Conservation (phyloP, 495 filamentous ascomycete species). For the Cladorrhinum samala region DNA sequence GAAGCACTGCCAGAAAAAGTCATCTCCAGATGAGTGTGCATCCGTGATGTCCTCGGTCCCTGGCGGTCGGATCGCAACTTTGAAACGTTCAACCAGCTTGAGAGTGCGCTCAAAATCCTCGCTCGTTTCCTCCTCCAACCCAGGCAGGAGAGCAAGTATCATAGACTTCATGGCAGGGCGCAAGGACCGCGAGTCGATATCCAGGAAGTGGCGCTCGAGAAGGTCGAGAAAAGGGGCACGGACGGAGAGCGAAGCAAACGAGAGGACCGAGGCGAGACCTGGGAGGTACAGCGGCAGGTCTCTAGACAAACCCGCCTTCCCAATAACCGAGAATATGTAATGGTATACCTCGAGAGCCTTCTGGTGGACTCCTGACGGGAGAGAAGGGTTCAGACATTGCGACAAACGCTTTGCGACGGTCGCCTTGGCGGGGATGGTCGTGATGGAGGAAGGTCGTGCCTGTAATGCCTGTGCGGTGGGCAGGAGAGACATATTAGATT, state of each 20-base stretch:
- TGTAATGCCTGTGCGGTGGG: constrained; percentile 85
- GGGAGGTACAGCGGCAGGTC: constrained; percentile 87
- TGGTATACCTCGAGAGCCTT: constrained; percentile 92
- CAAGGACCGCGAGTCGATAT: constrained; percentile 60
- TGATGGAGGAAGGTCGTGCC: constrained; percentile 64
- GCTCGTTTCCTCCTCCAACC: constrained; percentile 89
- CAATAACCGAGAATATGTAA: constrained; percentile 76
- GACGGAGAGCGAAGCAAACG: constrained; percentile 87
- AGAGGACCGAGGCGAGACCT: constrained; percentile 78
- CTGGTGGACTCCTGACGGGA: constrained; percentile 97
- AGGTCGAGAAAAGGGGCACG: constrained; percentile 77
- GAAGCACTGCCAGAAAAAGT: constrained; percentile 98
- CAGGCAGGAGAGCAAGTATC: constrained; percentile 78
- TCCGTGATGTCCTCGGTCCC: constrained; percentile 42
- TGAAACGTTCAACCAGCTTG: constrained; percentile 70
- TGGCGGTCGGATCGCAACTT: constrained; percentile 53
- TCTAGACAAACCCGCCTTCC: constrained; percentile 64
- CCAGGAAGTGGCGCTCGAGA: constrained; percentile 72
- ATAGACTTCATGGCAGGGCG: constrained; percentile 86
- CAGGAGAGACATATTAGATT: no score
- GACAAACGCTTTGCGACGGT: constrained; percentile 84
- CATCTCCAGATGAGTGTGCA: constrained; percentile 58
- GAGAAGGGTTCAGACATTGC: constrained; percentile 86
- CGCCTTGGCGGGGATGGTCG: constrained; percentile 73
- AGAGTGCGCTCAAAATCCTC: constrained; percentile 93